These are phyloP conservation scores for Pyrus pyrifolia DNA, from an alignment of 306 rosid species.

Conservation along the genomic window DNA sequence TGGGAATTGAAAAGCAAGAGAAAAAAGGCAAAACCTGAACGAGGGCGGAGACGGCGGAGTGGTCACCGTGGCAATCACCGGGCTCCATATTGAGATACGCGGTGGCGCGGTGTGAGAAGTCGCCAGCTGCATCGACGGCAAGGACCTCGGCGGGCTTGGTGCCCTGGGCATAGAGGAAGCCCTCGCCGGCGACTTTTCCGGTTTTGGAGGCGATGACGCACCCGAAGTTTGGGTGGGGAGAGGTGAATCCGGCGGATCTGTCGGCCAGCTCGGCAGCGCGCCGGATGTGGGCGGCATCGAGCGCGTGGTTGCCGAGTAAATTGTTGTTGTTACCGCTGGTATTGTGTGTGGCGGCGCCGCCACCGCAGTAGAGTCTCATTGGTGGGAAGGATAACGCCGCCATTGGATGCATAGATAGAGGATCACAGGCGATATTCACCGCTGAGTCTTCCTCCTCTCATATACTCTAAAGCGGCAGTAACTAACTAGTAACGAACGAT, in stretches of 20 bases:
- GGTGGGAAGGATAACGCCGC: not conserved
- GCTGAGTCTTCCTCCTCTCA: not conserved
- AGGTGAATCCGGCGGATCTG: constrained; percentile 72
- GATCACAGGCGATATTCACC: not conserved
- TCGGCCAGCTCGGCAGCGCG: constrained; percentile 72
- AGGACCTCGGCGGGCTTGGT: constrained; percentile 73
- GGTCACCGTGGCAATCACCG: constrained; percentile 81
- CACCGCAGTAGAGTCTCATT: not conserved
- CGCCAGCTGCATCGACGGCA: constrained; percentile 62
- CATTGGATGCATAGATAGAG: not conserved
- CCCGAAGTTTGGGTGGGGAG: constrained; percentile 90
- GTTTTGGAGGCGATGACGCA: constrained; percentile 60
- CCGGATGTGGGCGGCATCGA: constrained; percentile 46
- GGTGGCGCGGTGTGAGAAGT: constrained; percentile 40
- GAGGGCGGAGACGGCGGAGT: constrained; percentile 69
- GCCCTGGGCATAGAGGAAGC: constrained; percentile 85
- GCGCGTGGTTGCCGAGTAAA: constrained; percentile 11
- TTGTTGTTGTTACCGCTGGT: not conserved
- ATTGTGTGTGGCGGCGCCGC: constrained; percentile 8
- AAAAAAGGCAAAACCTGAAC: constrained; percentile 47
- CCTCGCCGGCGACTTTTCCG: constrained; percentile 63
- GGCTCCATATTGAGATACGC: constrained; percentile 91
- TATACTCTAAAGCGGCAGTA: too few species aligned
- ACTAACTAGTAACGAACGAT: not conserved
- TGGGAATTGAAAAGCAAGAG: constrained; percentile 4